Evolutionary conservation across 768 basidiomycete species (phyloP), one percentile per base, ranked within the genome.

Genomic region (Cystofilobasidium ferigula): DNA sequence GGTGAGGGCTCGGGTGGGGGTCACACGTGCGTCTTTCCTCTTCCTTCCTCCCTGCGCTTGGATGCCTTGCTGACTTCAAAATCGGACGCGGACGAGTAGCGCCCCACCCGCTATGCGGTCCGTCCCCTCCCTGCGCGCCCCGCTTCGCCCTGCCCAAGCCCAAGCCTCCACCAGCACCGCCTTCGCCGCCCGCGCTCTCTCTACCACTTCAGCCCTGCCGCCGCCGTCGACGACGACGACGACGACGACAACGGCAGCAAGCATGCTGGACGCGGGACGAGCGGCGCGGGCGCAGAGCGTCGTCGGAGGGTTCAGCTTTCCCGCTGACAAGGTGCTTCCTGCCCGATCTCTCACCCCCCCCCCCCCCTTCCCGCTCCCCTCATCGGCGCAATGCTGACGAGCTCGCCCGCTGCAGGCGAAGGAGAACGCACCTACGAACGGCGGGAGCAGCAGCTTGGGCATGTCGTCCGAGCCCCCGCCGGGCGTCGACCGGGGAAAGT

Each of bases 301-400:
- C 10, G 43, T 61, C 6, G 60, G 60, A 5, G 43, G 43, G 13
- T 61, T 61, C 45, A 48, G 34, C 45, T 61, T 47, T 24, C 60
- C 60, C 1, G 20, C 43, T 7, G 60, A 24, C 10, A 28, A 34
- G 20, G 60, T 47, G 9, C 59, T 7, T 45, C 16, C 45, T 20
- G 8, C 28, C 38, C 30, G 16, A 10, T 13, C 42, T 13, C 30
- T 43, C 58, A 5, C 10, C 9, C 30, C 20, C 26, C 1, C 40
- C 2, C 26, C 16, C 28, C 58, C 14, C 30, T 13, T 43, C n/a
- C 12, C 10, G 9, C 12, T 24, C 28, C 13, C 7, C 20, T 26
- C 8, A 16, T n/a, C 22, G 16, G 16, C 42, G 42, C 3, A 35
- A 10, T 8, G 18, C 5, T 42, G 24, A 26, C 28, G 12, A 20